Percentiles rank a stretch among this genome's conserved stretches.
These are phyloP conservation scores for Exophiala spinifera DNA, from an alignment of 2,329 filamentous ascomycete species.

Conservation along the genomic window DNA sequence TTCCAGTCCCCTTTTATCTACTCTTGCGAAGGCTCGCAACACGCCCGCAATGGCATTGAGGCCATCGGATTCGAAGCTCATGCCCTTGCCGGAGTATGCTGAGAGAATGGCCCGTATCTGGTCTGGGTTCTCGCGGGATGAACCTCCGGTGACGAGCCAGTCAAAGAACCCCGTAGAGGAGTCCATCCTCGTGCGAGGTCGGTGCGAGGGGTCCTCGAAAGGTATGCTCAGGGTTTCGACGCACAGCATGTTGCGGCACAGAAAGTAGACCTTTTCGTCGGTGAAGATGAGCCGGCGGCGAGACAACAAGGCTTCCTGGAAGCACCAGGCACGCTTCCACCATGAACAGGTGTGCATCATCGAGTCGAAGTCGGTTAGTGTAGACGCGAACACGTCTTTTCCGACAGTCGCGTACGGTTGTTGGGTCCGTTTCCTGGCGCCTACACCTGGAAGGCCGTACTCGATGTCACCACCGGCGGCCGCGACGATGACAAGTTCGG, in stretches of 20 bases:
- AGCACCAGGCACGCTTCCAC: constrained; percentile 39
- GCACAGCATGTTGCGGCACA: constrained; percentile 17
- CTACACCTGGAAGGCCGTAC: constrained; percentile 25
- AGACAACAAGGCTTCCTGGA: constrained; percentile 39
- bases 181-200: background rate
- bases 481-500: constrained; percentile 12
- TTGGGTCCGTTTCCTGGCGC: constrained; percentile 12
- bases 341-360: constrained; percentile 30
- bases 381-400: constrained; percentile 6
- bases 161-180: constrained; percentile 1
- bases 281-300: constrained; percentile 37
- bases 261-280: constrained; percentile 21
- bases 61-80: constrained; percentile 4
- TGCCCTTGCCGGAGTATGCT: constrained; percentile 2
- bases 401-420: constrained; percentile 6
- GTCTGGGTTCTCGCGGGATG: constrained; percentile 7
- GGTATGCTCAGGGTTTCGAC: constrained; percentile 15
- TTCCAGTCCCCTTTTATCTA: constrained; percentile 5
- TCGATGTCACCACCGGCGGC: constrained; percentile 16
- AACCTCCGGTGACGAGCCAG: constrained; percentile 14
- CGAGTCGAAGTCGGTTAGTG: constrained; percentile 10
- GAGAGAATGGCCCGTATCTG: constrained; percentile 17
- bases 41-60: constrained; percentile 9
- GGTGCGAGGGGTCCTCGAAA: background rate
- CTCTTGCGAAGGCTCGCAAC: constrained; percentile 14